phyloP scores from a whole-genome alignment of 1,284 basidiomycete genomes.

The Peniophora sp. region DNA sequence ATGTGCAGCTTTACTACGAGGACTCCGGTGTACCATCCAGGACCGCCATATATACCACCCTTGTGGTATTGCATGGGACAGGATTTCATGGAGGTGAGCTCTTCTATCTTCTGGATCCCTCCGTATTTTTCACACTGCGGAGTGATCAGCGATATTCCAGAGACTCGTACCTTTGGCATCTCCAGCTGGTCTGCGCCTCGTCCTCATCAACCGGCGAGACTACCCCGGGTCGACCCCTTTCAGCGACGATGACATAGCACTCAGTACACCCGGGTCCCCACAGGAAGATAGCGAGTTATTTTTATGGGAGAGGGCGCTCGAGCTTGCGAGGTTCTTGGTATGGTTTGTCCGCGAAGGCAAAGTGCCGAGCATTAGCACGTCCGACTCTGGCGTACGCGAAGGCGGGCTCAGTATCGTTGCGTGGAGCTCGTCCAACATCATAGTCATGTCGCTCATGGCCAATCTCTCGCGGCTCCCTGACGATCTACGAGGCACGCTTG shows the following conservation, averaged over 20 bases:
- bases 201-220: conserved; percentile 15
- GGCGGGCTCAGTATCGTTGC: conserved; percentile 11
- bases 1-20: conserved; percentile 12
- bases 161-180: conserved; percentile 12
- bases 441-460: conserved; percentile 5
- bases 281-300: conserved; percentile 2
- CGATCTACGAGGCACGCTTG: conserved; percentile 4
- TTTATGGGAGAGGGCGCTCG: conserved; percentile 5
- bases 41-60: conserved; percentile 11
- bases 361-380: conserved; percentile 4
- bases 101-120: not conserved
- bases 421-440: conserved; percentile 10
- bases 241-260: conserved; percentile 9
- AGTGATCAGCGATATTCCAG: conserved; percentile 12
- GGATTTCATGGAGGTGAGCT: conserved; percentile 13
- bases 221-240: conserved; percentile 16
- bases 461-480: conserved; percentile 6
- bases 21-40: conserved; percentile 10
- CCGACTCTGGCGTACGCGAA: not conserved
- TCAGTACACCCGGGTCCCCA: not conserved
- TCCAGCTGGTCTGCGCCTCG: conserved; percentile 11
- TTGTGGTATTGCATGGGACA: conserved; percentile 15
- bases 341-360: conserved; percentile 8
- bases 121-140: not conserved
- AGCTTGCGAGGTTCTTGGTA: conserved; percentile 12